Base-by-base conservation (phyloP, 2,329 filamentous ascomycete genomes). In the Macroventuria anomochaeta region DNA sequence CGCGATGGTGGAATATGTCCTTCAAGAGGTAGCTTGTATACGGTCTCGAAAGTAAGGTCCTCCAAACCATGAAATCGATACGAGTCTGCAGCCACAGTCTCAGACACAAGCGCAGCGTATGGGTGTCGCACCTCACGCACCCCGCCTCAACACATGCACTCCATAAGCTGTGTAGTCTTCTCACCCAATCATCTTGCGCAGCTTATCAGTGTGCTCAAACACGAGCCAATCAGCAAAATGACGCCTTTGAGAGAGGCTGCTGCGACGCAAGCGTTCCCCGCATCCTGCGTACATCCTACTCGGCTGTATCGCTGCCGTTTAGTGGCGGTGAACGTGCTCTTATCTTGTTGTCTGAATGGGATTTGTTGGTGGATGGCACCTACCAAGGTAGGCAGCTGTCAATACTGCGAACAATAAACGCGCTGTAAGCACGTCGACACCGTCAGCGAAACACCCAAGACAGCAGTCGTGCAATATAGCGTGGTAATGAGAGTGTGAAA, bases 131-230 rank as follows among this genome's bases (percentile, higher is more conserved):
- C 44, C 28, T 44, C 23, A 54, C 44, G 51, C 51, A 49, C 51
- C 51, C 51, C 51, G 51, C 51, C 51, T 54, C 51, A 54, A 54
- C 51, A 54, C 31, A 54, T 54, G 51, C 51, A 52, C 8, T 37
- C 11, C 26, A 33, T 28, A 38, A 43, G 33, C 28, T 49, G 51
- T 54, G 44, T 40, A 40, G 28, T 31, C 10, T 1, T 44, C 5
- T 11, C 3, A 13, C 15, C 51, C 51, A 49, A 54, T 54, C 29
- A 49, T 11, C n/a, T 5, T 5, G 28, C 33, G 29, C 17, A 29
- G 38, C 51, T 54, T 54, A 54, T 54, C 51, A 49, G 51, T 49
- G 51, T 49, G 51, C 39, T 43, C 32, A 23, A 12, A 7, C 12
- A n/a, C 5, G 28, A 17, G 39, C 51, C 44, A 54, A 54, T 54